phyloP scores from a whole-genome alignment of 1,284 basidiomycete species.

The Cryptococcus sp. region DNA sequence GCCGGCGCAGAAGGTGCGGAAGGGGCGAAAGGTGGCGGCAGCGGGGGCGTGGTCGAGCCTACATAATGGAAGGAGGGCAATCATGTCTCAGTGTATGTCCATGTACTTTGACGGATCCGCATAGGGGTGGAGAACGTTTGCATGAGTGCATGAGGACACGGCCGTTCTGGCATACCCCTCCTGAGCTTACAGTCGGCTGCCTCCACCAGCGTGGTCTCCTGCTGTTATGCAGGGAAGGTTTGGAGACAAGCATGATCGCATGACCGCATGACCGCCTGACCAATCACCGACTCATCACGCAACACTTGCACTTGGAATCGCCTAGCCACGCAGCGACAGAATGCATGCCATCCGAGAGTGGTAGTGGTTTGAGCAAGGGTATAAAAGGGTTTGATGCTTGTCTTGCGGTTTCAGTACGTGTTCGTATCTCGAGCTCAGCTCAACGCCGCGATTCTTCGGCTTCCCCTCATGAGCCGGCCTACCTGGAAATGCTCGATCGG shows the following conservation, averaged over 20 bases:
- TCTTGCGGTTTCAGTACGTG: conserved; percentile 1
- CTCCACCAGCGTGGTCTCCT: too few relatives aligned
- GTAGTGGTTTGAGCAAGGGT: conserved; percentile 2
- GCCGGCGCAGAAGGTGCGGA: conserved; percentile 11
- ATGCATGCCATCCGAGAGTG: conserved; percentile 25
- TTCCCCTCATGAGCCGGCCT: neutral
- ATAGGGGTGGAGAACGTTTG: too few relatives aligned
- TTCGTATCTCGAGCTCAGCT: too few relatives aligned
- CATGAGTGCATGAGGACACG: too few relatives aligned
- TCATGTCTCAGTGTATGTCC: conserved; percentile 20
- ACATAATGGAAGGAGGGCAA: conserved; percentile 3
- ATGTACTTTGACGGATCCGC: too few relatives aligned
- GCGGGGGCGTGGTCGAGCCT: conserved; percentile 1
- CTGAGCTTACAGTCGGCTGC: too few relatives aligned
- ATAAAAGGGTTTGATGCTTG: conserved; percentile 1
- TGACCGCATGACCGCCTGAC: too few relatives aligned
- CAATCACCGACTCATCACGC: neutral
- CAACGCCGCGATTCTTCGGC: too few relatives aligned
- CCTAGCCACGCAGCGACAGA: conserved; percentile 11
- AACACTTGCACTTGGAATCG: neutral
- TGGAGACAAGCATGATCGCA: neutral
- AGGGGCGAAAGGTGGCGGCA: neutral
- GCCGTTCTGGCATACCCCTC: too few relatives aligned
- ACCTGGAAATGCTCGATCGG: neutral
- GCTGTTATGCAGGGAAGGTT: neutral